Percentiles rank a stretch among this genome's conserved stretches.
phyloP scores from a whole-genome alignment of 495 filamentous ascomycete genomes.

The Annulohypoxylon stygium region DNA sequence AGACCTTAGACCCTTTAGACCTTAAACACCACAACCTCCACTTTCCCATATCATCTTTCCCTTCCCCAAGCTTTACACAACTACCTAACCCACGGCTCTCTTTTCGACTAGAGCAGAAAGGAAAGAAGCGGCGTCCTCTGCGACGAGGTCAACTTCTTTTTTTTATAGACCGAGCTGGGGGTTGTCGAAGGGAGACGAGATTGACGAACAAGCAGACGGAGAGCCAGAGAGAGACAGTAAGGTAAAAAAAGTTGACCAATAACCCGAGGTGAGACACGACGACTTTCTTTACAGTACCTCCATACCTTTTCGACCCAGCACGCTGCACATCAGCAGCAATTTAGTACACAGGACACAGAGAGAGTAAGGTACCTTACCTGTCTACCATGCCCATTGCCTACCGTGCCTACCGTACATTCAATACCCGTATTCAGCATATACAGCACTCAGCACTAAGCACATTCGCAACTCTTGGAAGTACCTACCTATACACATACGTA shows the following conservation, averaged over 20 bases:
- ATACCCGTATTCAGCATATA: background rate
- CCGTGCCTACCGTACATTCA: background rate
- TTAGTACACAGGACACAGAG: too few relatives aligned
- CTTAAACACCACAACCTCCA: slow-evolving; percentile 41
- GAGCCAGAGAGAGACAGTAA: slow-evolving; percentile 5
- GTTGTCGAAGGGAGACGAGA: slow-evolving; percentile 35
- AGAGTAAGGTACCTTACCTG: background rate
- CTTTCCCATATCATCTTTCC: slow-evolving; percentile 41
- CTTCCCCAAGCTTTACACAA: slow-evolving; percentile 31
- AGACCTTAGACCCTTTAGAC: background rate
- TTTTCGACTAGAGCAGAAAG: slow-evolving; percentile 19
- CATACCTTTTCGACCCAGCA: background rate
- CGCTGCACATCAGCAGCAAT: too few relatives aligned
- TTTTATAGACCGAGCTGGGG: slow-evolving; percentile 37
- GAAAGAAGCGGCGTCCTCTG: slow-evolving; percentile 37
- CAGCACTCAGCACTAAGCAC: slow-evolving; percentile 2
- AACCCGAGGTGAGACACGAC: slow-evolving; percentile 52
- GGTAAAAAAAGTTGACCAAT: slow-evolving; percentile 32
- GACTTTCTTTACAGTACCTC: slow-evolving; percentile 33
- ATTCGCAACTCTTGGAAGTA: too few relatives aligned
- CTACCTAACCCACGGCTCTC: slow-evolving; percentile 30
- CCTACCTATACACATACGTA: too few relatives aligned
- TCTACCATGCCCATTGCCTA: background rate
- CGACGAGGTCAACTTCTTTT: slow-evolving; percentile 37
- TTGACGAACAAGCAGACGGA: background rate